Percentiles rank a stretch among this genome's conserved stretches.
Evolutionary conservation across 1,139 yeast genomes (phyloP).

Genomic region (Debaryomyces fabryi): DNA sequence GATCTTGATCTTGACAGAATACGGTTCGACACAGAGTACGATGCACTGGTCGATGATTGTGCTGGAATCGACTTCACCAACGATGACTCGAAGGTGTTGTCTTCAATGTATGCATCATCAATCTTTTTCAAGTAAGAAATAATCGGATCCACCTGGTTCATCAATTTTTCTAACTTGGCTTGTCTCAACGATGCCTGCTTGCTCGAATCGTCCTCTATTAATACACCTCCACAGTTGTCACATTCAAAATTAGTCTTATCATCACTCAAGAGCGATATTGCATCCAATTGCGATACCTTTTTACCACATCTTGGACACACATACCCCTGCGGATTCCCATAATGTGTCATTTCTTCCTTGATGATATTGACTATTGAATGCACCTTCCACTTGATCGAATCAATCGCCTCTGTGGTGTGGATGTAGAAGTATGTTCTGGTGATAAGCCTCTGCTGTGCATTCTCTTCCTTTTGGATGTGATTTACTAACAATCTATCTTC

Average conservation of each 20-base stretch:
- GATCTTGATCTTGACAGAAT: slow-evolving; percentile 33
- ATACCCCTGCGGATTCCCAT: slow-evolving; percentile 92
- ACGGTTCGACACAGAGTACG: slow-evolving; percentile 54
- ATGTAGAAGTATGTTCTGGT: slow-evolving; percentile 83
- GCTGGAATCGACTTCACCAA: slow-evolving; percentile 83
- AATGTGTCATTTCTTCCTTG: slow-evolving; percentile 78
- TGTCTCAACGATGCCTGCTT: slow-evolving; percentile 82
- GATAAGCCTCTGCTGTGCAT: slow-evolving; percentile 65
- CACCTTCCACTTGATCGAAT: slow-evolving; percentile 94
- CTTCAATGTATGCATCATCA: slow-evolving; percentile 84
- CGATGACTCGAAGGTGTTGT: slow-evolving; percentile 83
- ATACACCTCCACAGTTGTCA: slow-evolving; percentile 74
- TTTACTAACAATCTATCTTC: slow-evolving; percentile 75
- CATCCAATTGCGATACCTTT: slow-evolving; percentile 84
- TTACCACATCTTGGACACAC: slow-evolving; percentile 85
- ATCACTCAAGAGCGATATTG: slow-evolving; percentile 75
- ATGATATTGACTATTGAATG: slow-evolving; percentile 79
- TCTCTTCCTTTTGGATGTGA: slow-evolving; percentile 84
- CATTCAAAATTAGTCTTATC: slow-evolving; percentile 83
- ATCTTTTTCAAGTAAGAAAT: slow-evolving; percentile 81
- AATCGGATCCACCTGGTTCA: slow-evolving; percentile 89
- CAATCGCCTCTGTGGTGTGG: slow-evolving; percentile 91
- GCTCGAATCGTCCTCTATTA: slow-evolving; percentile 87
- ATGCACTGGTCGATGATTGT: slow-evolving; percentile 65
- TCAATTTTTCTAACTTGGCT: slow-evolving; percentile 77